Percentiles rank a stretch among this genome's conserved stretches.
Conservation (phyloP, 2,329 filamentous ascomycete genomes). For the Ilyonectria mors-panacis region DNA sequence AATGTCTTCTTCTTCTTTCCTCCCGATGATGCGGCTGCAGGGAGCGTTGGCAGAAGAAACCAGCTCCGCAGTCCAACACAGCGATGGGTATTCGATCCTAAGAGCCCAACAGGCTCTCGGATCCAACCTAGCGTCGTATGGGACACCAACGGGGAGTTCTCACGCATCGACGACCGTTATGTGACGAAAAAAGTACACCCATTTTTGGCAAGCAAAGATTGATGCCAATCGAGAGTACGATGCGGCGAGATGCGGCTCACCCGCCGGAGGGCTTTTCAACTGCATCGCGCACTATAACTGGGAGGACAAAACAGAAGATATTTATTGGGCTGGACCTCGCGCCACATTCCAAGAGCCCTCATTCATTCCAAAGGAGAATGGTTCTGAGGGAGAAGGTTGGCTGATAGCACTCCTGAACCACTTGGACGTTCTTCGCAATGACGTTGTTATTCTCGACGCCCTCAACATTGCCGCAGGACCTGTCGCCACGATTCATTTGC, state of each 20-base stretch:
- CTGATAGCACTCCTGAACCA: conserved; percentile 17
- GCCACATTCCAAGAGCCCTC: conserved; percentile 21
- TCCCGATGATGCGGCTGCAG: neutral
- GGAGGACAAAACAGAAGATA: neutral
- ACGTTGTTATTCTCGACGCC: conserved; percentile 18
- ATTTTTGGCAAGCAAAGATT: conserved; percentile 19
- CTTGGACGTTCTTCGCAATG: conserved; percentile 13
- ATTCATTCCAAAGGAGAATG: conserved; percentile 12
- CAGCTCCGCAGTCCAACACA: neutral
- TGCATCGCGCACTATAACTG: conserved; percentile 21
- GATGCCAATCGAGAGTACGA: neutral
- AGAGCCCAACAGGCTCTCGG: neutral
- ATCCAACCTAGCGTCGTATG: neutral
- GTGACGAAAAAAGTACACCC: conserved; percentile 11
- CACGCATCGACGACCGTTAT: conserved; percentile 23
- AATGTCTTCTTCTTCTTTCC: conserved; percentile 36
- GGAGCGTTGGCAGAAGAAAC: neutral
- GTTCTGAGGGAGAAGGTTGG: conserved; percentile 4
- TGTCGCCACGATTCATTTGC: conserved; percentile 1
- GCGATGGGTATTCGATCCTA: conserved; percentile 20
- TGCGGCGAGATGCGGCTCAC: conserved; percentile 3
- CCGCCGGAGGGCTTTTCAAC: conserved; percentile 27
- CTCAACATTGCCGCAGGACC: conserved; percentile 1
- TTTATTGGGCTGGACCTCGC: conserved; percentile 8
- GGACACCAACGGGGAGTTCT: conserved; percentile 14